Evolutionary conservation across 345 rosid genomes (phyloP), one percentile per base, ranked within the genome.

Genomic region (Dipteronia sinensis): DNA sequence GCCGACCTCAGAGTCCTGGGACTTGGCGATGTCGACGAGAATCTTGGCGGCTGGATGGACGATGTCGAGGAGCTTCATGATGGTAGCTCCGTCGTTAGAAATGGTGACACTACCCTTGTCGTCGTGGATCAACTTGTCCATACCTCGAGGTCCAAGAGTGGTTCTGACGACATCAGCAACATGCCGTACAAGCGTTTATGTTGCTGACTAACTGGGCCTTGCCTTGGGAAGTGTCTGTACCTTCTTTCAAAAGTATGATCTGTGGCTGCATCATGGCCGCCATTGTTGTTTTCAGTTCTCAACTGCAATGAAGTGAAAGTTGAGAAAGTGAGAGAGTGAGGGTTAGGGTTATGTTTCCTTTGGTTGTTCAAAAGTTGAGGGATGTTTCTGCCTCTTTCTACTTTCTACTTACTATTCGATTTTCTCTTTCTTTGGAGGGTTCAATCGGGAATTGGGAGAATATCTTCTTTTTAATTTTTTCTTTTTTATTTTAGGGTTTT

Each of bases 1-100:
- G 61, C 99, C 99, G 47, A 94, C 99, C 96, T 97, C 98, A 2
- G 99, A 93, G 75, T 97, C 99, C 86, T 94, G 99, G 6, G 99
- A 97, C 85, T 93, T 94, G 82, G 99, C 99, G 78, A 97, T 97
- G 82, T 97, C 99, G 2, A 93, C 98, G 80, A 97, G 98, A 89
- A 97, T 97, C 94, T 97, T 97, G 51, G 98, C 97, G 2, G 99
- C 97, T 3, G 99, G 99, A 71, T 97, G 99, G 13, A 94, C 87
- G 62, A 97, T 89, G 63, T 97, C 97, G 22, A 97, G 99, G 6
- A 97, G 91, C 90, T 97, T 97, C 98, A 94, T 94, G 66, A 97
- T 97, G 34, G 99, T 94, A 46, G 99, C 99, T 4, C 98, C 99
- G 70, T 97, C 99, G 82, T 97, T 94, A 9, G 99, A 97, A 71